phyloP scores from a whole-genome alignment of 805 yeast species.

The Suhomyces canberraensis region DNA sequence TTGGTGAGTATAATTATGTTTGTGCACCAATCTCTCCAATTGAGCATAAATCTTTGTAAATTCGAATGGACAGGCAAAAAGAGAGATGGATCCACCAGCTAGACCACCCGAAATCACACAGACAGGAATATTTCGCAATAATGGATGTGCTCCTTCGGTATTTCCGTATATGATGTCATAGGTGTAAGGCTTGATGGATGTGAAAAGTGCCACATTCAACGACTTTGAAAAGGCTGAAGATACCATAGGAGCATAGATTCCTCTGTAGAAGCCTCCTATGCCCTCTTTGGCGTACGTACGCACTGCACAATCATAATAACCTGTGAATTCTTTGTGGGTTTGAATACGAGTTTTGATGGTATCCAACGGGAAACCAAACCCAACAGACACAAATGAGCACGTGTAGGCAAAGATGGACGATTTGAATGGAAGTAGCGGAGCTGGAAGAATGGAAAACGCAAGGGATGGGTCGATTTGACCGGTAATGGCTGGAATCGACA shows the following conservation, averaged over 20 bases:
- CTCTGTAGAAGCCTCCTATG: slow-evolving; percentile 66
- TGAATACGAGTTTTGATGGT: slow-evolving; percentile 87
- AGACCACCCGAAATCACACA: slow-evolving; percentile 57
- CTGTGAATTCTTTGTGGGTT: slow-evolving; percentile 57
- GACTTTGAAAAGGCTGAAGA: slow-evolving; percentile 66
- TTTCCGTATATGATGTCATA: slow-evolving; percentile 12
- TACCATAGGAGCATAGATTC: slow-evolving; percentile 69
- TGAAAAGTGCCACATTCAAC: slow-evolving; percentile 61
- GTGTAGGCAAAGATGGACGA: slow-evolving; percentile 61
- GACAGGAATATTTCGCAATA: slow-evolving; percentile 36
- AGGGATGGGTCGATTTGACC: slow-evolving; percentile 46
- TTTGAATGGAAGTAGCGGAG: slow-evolving; percentile 46
- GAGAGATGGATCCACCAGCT: slow-evolving; percentile 63
- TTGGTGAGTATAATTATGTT: slow-evolving; percentile 11
- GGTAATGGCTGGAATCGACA: slow-evolving; percentile 56
- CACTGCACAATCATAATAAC: slow-evolving; percentile 54
- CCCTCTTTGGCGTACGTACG: slow-evolving; percentile 63
- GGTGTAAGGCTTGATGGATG: slow-evolving; percentile 46
- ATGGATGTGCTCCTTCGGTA: slow-evolving; percentile 35
- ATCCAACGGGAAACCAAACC: slow-evolving; percentile 80
- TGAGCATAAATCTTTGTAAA: slow-evolving; percentile 80
- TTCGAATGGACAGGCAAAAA: slow-evolving; percentile 81
- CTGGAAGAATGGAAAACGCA: slow-evolving; percentile 51
- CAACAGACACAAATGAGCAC: slow-evolving; percentile 60
- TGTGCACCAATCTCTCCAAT: slow-evolving; percentile 48